Conservation (phyloP, 1,284 basidiomycete species). For the Cutaneotrichosporon cutaneum region DNA sequence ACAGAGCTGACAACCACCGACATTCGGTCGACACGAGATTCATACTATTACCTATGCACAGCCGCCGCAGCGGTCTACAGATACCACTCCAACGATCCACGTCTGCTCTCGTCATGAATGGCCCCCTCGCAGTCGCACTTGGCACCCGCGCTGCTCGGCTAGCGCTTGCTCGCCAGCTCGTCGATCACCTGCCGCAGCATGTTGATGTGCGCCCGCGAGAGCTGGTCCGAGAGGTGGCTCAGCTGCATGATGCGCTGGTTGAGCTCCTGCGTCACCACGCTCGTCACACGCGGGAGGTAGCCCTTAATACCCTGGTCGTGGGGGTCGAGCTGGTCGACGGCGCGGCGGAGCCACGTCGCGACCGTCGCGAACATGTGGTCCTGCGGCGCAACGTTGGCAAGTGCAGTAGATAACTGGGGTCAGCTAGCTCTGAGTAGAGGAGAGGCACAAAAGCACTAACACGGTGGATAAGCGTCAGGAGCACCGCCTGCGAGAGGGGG, state of each 20-base stretch:
- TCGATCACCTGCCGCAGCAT: constrained; percentile 18
- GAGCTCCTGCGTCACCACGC: constrained; percentile 13
- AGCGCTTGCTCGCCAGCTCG: constrained; percentile 13
- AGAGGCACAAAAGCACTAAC: constrained; percentile 23
- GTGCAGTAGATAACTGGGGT: constrained; percentile 29
- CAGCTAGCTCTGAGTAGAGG: background rate
- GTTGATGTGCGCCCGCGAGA: constrained; percentile 10
- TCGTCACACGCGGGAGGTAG: constrained; percentile 23
- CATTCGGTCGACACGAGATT: background rate
- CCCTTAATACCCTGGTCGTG: constrained; percentile 18
- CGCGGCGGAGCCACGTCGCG: constrained; percentile 32
- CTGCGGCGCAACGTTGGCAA: constrained; percentile 30
- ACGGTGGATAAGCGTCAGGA: constrained; percentile 43
- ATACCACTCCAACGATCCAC: background rate
- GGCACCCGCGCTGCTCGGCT: no score
- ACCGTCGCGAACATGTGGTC: constrained; percentile 30
- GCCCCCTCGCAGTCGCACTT: no score
- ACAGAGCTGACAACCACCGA: no score
- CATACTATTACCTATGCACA: background rate
- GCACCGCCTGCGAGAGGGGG: constrained; percentile 39
- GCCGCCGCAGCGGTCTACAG: constrained; percentile 1
- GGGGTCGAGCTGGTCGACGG: constrained; percentile 31
- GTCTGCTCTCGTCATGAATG: background rate
- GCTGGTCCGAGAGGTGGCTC: constrained; percentile 9
- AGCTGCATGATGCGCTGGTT: constrained; percentile 3